A percentile compares a stretch with the other conserved stretches of the same genome.
phyloP scores from a whole-genome alignment of 2,329 filamentous ascomycete species.

The Penicillium olsonii region DNA sequence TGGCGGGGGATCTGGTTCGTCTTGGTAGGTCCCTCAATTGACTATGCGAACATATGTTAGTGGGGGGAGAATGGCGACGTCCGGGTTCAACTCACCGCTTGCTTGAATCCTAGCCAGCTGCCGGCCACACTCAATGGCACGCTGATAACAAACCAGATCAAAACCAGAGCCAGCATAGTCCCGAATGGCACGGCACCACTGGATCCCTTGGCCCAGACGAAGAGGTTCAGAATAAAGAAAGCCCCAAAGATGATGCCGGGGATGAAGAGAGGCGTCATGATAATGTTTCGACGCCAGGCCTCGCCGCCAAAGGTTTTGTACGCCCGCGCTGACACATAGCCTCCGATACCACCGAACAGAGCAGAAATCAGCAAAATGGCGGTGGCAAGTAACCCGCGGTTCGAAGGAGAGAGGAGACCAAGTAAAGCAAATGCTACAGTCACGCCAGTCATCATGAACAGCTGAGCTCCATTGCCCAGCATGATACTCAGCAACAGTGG shows the following conservation, averaged over 20 bases:
- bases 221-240: constrained; percentile 94
- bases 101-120: constrained; percentile 90
- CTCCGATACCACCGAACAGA: constrained; percentile 86
- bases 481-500: constrained; percentile 84
- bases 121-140: constrained; percentile 87
- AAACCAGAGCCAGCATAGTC: constrained; percentile 91
- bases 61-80: background rate
- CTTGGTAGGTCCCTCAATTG: constrained; percentile 77
- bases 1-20: constrained; percentile 98
- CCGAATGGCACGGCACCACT: constrained; percentile 94
- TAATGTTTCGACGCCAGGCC: constrained; percentile 91
- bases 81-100: constrained; percentile 45
- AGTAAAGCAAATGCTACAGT: constrained; percentile 83
- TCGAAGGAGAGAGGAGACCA: constrained; percentile 92
- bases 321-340: constrained; percentile 83
- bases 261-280: constrained; percentile 80
- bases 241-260: constrained; percentile 80
- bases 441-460: constrained; percentile 96
- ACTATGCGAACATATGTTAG: constrained; percentile 35
- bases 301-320: constrained; percentile 95
- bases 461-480: constrained; percentile 88
- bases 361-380: constrained; percentile 94
- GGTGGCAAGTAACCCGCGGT: constrained; percentile 89
- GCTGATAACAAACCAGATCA: constrained; percentile 96
- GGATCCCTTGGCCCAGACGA: constrained; percentile 90